Conservation (phyloP, 1,284 basidiomycete genomes). For the Mycena sp. region DNA sequence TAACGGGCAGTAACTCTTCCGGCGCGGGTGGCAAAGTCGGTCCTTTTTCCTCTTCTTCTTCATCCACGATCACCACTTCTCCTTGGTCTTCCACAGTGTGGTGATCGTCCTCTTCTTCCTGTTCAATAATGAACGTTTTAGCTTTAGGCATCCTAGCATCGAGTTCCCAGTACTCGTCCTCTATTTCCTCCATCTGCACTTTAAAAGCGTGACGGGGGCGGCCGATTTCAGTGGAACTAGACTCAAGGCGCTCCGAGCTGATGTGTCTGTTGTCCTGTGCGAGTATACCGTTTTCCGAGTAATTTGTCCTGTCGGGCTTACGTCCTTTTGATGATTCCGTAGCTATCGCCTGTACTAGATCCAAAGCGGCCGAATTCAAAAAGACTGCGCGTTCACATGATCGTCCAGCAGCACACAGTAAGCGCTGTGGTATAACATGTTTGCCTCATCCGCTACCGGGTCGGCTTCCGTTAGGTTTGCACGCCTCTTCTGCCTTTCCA, state of each 20-base stretch:
- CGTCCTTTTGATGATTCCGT: not conserved
- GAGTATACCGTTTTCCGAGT: not conserved
- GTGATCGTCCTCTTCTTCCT: not conserved
- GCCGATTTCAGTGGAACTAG: too few species aligned
- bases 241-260: not conserved
- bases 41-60: not conserved
- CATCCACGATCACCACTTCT: not conserved
- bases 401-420: slow-evolving; percentile 3
- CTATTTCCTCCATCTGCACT: slow-evolving; percentile 13
- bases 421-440: slow-evolving; percentile 10
- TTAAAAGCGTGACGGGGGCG: not conserved
- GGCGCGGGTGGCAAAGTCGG: not conserved
- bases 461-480: not conserved
- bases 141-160: slow-evolving; percentile 7
- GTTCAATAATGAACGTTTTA: not conserved
- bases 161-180: slow-evolving; percentile 16
- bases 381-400: not conserved
- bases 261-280: not conserved
- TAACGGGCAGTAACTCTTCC: too few species aligned
- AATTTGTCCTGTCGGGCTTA: not conserved
- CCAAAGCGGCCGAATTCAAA: not conserved
- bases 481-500: not conserved
- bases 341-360: too few species aligned
- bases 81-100: not conserved
- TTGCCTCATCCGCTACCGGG: not conserved